Base-by-base conservation (phyloP, 2,329 filamentous ascomycete genomes). In the Claviceps sp. region DNA sequence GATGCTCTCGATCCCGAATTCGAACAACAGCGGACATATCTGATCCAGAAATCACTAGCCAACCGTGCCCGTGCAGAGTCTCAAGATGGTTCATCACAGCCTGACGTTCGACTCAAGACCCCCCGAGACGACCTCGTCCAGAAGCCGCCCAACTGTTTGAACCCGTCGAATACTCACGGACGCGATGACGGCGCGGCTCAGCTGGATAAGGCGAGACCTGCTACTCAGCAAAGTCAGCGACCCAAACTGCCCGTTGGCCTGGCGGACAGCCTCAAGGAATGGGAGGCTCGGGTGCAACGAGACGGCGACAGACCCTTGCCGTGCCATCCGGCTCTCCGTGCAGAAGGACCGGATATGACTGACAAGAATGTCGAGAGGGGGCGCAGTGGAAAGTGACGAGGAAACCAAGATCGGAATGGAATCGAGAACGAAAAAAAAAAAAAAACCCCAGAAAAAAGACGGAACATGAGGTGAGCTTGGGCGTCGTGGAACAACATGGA, bases 21-120 rank as follows among this genome's bases (percentile, higher is more conserved):
- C 42, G 71, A 74, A 53, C 52, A 60, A 26, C 64, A 71, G 53
- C 62, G 71, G 13, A 57, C 59, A 34, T 62, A 60, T 45, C 70
- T 73, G 57, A 73, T 74, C 52, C 65, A 66, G 49, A 74, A 74
- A 58, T 72, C 70, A 2, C 59, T 74, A 8, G 64, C 66, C 52
- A 61, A 59, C 39, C 63, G 64, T 22, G 45, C 58, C 14, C 42
- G 42, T 8, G 42, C 38, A 20, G 11, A 34, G 29, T 34, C 29
- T 3, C 29, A 11, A 34, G 29, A 34, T 34, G 29, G 29, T 34
- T 34, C 29, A 34, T 34, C 29, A 34, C 29, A 34, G 29, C 29
- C 29, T 34, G 29, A 34, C 29, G 3, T 34, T 34, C 9, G 29
- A 4, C 29, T 34, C 29, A 34, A 34, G 9, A 34, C 29, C 29